These are phyloP conservation scores for Arabidopsis hybrid DNA, from an alignment of 441 rosid species.

Conservation along the genomic window DNA sequence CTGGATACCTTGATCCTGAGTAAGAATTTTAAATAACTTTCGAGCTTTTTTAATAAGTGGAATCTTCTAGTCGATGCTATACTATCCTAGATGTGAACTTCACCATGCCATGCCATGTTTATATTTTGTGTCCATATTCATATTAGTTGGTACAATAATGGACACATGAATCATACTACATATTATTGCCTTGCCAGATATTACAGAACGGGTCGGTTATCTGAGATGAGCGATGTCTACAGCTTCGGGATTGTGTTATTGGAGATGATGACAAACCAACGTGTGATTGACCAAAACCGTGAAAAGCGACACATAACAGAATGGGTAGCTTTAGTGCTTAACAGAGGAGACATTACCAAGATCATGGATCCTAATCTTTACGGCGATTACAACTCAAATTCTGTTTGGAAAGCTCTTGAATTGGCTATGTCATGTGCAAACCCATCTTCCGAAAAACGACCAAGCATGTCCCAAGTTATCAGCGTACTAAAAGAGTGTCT, in stretches of 20 bases:
- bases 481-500: slow-evolving; percentile 50
- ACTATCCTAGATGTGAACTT: background rate
- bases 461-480: slow-evolving; percentile 49
- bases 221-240: slow-evolving; percentile 48
- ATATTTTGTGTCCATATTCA: background rate
- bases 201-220: slow-evolving; percentile 26
- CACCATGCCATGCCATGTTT: background rate
- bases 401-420: slow-evolving; percentile 55
- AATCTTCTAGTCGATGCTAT: background rate
- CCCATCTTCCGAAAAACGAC: slow-evolving; percentile 45
- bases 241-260: slow-evolving; percentile 52
- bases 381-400: slow-evolving; percentile 38
- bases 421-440: slow-evolving; percentile 49
- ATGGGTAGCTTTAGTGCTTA: slow-evolving; percentile 37
- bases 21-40: slow-evolving; percentile 16
- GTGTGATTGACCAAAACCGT: slow-evolving; percentile 26
- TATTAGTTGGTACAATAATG: background rate
- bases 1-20: slow-evolving; percentile 60
- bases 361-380: slow-evolving; percentile 48
- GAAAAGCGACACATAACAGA: slow-evolving; percentile 39
- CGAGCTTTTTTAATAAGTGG: background rate
- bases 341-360: slow-evolving; percentile 47
- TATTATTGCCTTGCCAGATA: slow-evolving; percentile 8
- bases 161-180: background rate
- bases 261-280: slow-evolving; percentile 51